Evolutionary conservation across 2,329 filamentous ascomycete species (phyloP).

Genomic region (Aphanocladium album): DNA sequence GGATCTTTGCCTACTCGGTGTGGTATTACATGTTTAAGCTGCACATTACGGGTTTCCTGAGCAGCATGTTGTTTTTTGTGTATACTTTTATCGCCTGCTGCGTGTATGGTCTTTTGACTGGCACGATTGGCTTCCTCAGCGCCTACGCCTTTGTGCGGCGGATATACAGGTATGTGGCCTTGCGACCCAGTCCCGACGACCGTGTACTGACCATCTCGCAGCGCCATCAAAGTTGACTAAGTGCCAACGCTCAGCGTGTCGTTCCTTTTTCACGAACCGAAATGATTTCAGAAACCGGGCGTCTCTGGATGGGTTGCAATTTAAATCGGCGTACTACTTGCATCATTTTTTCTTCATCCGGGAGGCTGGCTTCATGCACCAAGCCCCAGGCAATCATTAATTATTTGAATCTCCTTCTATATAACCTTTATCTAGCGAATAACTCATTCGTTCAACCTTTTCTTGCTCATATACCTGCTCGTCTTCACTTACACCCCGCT

Average conservation of each 20-base stretch:
- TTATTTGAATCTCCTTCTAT: neutral
- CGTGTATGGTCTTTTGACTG: slow-evolving; percentile 75
- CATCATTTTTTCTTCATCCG: neutral
- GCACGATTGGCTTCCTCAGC: slow-evolving; percentile 78
- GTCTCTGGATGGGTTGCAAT: neutral
- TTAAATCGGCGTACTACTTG: slow-evolving; percentile 1
- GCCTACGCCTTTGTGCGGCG: slow-evolving; percentile 78
- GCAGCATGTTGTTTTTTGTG: slow-evolving; percentile 75
- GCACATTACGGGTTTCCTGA: slow-evolving; percentile 75
- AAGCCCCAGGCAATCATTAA: neutral
- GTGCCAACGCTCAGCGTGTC: neutral
- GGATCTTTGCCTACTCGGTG: slow-evolving; percentile 76
- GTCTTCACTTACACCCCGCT: too few species aligned
- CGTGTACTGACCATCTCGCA: slow-evolving; percentile 20
- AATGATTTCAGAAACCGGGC: neutral
- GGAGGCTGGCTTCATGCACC: neutral
- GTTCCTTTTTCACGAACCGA: slow-evolving; percentile 3
- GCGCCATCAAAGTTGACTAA: slow-evolving; percentile 49
- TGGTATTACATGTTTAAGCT: slow-evolving; percentile 82
- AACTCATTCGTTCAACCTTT: neutral
- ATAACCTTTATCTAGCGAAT: neutral
- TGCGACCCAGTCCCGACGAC: neutral
- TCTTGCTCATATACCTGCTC: neutral
- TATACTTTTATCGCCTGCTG: slow-evolving; percentile 79
- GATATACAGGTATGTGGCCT: slow-evolving; percentile 54